phyloP scores from a whole-genome alignment of 805 yeast genomes.

The Cephaloascus albidus region DNA sequence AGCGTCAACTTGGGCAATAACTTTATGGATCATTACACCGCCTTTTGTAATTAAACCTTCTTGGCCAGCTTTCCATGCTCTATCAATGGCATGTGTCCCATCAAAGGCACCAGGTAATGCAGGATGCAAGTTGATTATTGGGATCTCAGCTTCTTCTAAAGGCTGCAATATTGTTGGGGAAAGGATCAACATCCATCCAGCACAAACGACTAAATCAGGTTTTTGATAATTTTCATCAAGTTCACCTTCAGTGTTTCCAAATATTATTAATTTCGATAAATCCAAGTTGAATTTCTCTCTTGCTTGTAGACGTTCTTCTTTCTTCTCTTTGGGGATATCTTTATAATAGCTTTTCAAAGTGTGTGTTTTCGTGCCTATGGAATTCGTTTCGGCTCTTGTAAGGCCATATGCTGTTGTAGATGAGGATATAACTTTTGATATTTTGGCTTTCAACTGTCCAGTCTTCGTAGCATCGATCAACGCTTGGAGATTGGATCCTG shows the following conservation, averaged over 20 bases:
- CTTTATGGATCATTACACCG: conserved; percentile 95
- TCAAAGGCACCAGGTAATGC: conserved; percentile 97
- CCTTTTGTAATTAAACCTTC: conserved; percentile 66
- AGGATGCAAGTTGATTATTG: conserved; percentile 91
- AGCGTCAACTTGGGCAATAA: conserved; percentile 90
- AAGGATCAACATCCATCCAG: conserved; percentile 96
- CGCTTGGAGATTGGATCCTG: conserved; percentile 94
- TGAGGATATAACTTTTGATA: conserved; percentile 79
- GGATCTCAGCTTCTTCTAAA: conserved; percentile 47
- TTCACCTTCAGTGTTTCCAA: conserved; percentile 29
- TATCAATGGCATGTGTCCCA: conserved; percentile 93
- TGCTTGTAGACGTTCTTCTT: conserved; percentile 44
- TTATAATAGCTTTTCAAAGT: conserved; percentile 64
- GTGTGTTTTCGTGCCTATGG: conserved; percentile 68
- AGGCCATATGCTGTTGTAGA: conserved; percentile 82
- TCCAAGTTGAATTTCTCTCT: conserved; percentile 72
- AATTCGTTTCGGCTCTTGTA: conserved; percentile 60
- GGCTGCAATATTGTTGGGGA: conserved; percentile 70
- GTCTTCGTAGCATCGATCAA: conserved; percentile 60
- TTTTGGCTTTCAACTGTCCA: conserved; percentile 33
- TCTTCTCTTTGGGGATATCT: conserved; percentile 64
- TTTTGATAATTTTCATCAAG: conserved; percentile 22
- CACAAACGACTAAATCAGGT: conserved; percentile 90
- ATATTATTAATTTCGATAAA: conserved; percentile 57
- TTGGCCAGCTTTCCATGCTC: conserved; percentile 95